A percentile compares a stretch with the other conserved stretches of the same genome.
These are phyloP conservation scores for Eucalyptus albens DNA, from an alignment of 345 rosid species.

Conservation along the genomic window DNA sequence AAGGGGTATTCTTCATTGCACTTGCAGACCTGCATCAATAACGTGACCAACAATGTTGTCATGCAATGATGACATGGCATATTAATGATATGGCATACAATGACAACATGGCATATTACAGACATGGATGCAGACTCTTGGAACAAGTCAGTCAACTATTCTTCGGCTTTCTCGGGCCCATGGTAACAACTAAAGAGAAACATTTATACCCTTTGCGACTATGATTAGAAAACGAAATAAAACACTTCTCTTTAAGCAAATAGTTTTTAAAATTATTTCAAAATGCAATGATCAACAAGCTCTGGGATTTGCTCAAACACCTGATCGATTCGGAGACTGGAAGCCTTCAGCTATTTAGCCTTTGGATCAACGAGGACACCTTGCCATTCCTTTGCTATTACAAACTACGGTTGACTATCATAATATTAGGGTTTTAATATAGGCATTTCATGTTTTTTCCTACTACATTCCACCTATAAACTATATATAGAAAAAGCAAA, in stretches of 20 bases:
- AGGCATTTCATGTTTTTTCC: not conserved
- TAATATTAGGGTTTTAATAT: not conserved
- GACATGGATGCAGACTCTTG: not conserved
- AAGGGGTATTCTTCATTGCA: constrained; percentile 97
- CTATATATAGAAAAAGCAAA: not conserved
- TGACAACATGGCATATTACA: not conserved
- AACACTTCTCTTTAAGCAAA: not conserved
- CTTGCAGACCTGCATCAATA: constrained; percentile 75
- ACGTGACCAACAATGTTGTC: too few relatives aligned
- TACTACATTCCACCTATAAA: not conserved
- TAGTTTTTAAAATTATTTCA: not conserved
- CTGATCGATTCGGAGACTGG: not conserved
- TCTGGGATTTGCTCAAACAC: not conserved
- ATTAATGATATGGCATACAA: not conserved
- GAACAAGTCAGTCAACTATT: not conserved
- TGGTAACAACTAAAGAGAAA: not conserved
- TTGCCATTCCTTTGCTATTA: not conserved
- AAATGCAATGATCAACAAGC: not conserved
- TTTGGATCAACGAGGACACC: not conserved
- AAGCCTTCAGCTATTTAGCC: not conserved
- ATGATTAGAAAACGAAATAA: not conserved
- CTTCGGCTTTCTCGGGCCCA: not conserved
- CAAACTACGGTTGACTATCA: not conserved
- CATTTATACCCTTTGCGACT: not conserved
- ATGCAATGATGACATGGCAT: too few relatives aligned